A percentile compares a stretch with the other conserved stretches of the same genome.
Conservation (phyloP, 768 basidiomycete genomes). For the Tricholoma sp. region DNA sequence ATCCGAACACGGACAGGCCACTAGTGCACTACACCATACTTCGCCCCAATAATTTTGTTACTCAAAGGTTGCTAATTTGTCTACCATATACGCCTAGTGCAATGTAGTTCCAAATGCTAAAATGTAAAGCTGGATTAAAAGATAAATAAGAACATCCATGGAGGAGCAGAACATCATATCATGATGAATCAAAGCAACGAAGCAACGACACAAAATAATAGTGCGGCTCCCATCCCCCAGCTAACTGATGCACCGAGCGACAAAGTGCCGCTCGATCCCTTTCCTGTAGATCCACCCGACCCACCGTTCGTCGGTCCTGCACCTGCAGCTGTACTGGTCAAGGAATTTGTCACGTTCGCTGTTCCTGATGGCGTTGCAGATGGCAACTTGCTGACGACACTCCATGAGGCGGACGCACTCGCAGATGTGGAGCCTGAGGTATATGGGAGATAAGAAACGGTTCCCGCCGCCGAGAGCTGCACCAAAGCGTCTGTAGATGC, state of each 20-base stretch:
- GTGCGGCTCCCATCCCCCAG: slow-evolving; percentile 8
- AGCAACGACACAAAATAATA: slow-evolving; percentile 7
- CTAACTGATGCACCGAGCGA: slow-evolving; percentile 3
- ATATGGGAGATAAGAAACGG: slow-evolving; percentile 58
- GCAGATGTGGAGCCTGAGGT: slow-evolving; percentile 35
- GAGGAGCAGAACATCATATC: neutral
- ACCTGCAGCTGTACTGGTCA: slow-evolving; percentile 1
- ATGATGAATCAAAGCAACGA: slow-evolving; percentile 7
- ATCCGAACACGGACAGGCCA: too few relatives aligned
- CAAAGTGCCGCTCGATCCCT: slow-evolving; percentile 7
- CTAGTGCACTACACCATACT: too few relatives aligned
- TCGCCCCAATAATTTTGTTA: neutral
- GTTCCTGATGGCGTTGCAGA: slow-evolving; percentile 33
- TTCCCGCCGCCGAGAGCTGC: slow-evolving; percentile 60
- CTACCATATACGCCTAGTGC: neutral
- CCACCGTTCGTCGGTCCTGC: slow-evolving; percentile 12
- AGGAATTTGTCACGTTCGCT: neutral
- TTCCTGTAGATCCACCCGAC: slow-evolving; percentile 5
- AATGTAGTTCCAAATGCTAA: neutral
- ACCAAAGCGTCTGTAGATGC: slow-evolving; percentile 57
- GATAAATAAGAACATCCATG: neutral
- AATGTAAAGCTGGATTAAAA: neutral
- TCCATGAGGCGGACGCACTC: slow-evolving; percentile 47
- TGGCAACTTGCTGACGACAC: slow-evolving; percentile 37
- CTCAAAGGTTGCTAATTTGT: neutral